Base-by-base conservation (phyloP, 176 grass and related monocot genomes). In the Lolium perenne region DNA sequence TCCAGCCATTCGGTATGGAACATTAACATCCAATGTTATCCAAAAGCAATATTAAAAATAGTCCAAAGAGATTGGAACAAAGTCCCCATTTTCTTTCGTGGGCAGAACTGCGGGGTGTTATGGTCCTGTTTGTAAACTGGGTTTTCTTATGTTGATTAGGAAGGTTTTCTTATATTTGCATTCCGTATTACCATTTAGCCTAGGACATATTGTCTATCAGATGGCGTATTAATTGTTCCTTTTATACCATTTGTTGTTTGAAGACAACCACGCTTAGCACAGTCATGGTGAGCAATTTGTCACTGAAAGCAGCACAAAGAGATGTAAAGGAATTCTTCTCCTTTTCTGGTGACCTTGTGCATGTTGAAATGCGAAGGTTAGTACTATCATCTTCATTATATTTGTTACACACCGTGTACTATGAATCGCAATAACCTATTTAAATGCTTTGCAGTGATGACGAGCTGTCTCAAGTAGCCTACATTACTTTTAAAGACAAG, bases 261-360 rank as follows among this genome's bases (percentile, higher is more conserved):
- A 88, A 96, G 94, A 46, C 81, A 84, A 91, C 12, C 81, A 84
- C 76, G 0, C 79, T 93, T 48, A 93, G 78, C 73, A 94, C 91
- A 10, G 91, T 96, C 43, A 92, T 91, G 91, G 94, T 96, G 89
- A 96, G 85, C 87, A 96, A 96, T 84, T 83, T 96, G 41, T 96
- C 94, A 83, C 79, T 92, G 84, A 88, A 91, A 90, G 94, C 94
- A 77, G 85, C 85, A 53, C 85, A 84, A 50, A 90, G 83, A 84
- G 94, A 96, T 87, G 79, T 96, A 60, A 92, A 90, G 84, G 94
- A 96, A 71, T 96, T 96, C 81, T 96, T 96, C 85, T 96, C 94
- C 82, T 96, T 96, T 81, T 96, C 94, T 38, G 94, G 94, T 60
- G 94, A 96, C 63, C 91, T 96, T 69, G 43, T 91, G 48, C 86